These are phyloP conservation scores for Moricandia moricandioides DNA, from an alignment of 345 rosid genomes.

Conservation along the genomic window DNA sequence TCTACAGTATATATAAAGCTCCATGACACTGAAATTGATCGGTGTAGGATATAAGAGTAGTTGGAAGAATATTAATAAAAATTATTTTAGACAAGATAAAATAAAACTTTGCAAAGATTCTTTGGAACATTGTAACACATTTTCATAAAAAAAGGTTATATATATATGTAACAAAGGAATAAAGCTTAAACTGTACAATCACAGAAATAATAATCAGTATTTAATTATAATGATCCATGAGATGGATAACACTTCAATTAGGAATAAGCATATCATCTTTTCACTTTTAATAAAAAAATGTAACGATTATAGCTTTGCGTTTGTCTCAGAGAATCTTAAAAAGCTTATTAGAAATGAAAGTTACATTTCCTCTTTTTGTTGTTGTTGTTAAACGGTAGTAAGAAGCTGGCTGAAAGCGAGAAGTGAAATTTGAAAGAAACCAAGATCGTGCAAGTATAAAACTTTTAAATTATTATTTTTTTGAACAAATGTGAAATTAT, in stretches of 20 bases:
- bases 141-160: neutral
- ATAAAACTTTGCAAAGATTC: constrained; percentile 20
- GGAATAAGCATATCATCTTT: constrained; percentile 16
- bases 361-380: neutral
- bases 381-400: neutral
- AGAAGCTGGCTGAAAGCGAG: neutral
- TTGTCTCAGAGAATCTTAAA: neutral
- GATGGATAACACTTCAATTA: constrained; percentile 24
- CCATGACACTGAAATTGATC: neutral
- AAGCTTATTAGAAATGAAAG: neutral
- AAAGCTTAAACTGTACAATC: constrained; percentile 31
- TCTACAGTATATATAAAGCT: neutral
- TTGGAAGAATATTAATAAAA: neutral
- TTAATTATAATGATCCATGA: constrained; percentile 20
- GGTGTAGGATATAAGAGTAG: neutral
- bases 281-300: neutral
- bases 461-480: neutral
- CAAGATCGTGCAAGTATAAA: neutral
- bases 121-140: constrained; percentile 6
- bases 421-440: neutral
- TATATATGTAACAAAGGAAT: neutral
- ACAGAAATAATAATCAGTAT: constrained; percentile 21
- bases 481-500: too few species aligned
- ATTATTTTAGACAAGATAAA: constrained; percentile 4
- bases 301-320: neutral